Conservation (phyloP, 805 yeast genomes). For the Scheffersomyces spartinae region DNA sequence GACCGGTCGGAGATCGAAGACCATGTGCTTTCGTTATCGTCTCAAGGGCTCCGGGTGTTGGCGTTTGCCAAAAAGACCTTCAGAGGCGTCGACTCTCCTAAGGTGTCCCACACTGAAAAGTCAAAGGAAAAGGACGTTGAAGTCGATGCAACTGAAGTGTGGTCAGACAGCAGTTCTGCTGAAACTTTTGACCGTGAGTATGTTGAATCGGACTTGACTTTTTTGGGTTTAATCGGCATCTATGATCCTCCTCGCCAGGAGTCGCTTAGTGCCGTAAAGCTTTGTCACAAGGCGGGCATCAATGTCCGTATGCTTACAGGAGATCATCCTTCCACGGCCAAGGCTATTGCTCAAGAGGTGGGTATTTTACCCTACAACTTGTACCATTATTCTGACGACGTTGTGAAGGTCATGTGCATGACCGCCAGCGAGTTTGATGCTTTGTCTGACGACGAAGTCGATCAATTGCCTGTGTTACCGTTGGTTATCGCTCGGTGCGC, state of each 20-base stretch:
- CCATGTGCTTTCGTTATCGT: constrained; percentile 15
- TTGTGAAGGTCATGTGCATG: constrained; percentile 37
- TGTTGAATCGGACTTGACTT: constrained; percentile 13
- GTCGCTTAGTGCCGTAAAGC: constrained; percentile 14
- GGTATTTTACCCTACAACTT: constrained; percentile 41
- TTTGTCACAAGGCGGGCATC: constrained; percentile 23
- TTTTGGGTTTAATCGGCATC: constrained; percentile 20
- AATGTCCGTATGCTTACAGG: constrained; percentile 26
- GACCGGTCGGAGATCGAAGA: constrained; percentile 11
- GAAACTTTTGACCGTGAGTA: constrained; percentile 9
- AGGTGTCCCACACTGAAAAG: too few species aligned
- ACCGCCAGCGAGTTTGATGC: constrained; percentile 25
- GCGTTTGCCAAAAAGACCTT: constrained; percentile 21
- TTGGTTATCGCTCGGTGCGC: constrained; percentile 30
- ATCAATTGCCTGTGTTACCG: constrained; percentile 25
- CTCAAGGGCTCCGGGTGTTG: constrained; percentile 20
- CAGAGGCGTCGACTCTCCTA: constrained; percentile 7
- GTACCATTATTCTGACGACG: constrained; percentile 42
- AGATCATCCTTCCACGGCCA: constrained; percentile 23
- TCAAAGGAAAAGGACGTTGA: constrained; percentile 7
- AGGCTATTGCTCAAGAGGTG: constrained; percentile 24
- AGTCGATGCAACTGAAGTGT: too few species aligned
- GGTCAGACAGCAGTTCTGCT: too few species aligned
- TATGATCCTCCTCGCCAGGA: constrained; percentile 26
- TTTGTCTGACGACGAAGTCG: constrained; percentile 20